Evolutionary conservation across 768 basidiomycete genomes (phyloP), one percentile per base, ranked within the genome.

Genomic region (Suillus paluster): DNA sequence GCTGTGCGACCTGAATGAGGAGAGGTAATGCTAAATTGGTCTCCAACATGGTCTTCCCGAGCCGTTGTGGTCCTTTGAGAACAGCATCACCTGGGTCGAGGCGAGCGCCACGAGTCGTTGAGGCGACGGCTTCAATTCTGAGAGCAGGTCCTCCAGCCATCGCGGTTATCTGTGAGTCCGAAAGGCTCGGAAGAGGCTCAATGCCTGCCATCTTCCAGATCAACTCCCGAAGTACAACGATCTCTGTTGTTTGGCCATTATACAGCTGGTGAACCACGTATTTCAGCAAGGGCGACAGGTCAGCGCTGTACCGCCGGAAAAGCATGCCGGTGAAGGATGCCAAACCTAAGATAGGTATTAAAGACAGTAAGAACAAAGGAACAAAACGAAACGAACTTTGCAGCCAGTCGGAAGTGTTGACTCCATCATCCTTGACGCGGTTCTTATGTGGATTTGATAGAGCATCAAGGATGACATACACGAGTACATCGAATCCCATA

Each of bases 151-250:
- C 97, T 50, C 96, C 94, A 7, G 92, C 93, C 88, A 97, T 96
- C 6, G 94, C 94, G 44, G 83, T 74, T 57, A 99, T 87, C 74
- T 99, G 96, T 0, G 88, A 81, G 63, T 97, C 94, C 0, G 95
- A 92, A 41, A 98, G 78, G 72, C 89, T 95, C 0, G 94, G 92
- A 56, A 97, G 79, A 4, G 95, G 94, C 69, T 97, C 91, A 62
- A 97, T 93, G 4, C 92, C 95, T 6, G 95, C 91, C 94, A 98
- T 97, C 72, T 94, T 93, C 84, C 88, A 91, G 56, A 99, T 94
- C 56, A 99, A 78, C 70, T 97, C 95, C 36, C 91, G 86, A n/a
- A 99, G 81, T 25, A 99, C 92, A 23, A 95, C 84, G 48, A 98
- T 88, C 69, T 99, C 95, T 12, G 91, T 89, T 1, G 92, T 86